Conservation (phyloP, 768 basidiomycete species). For the Aureoboletus auriporus region DNA sequence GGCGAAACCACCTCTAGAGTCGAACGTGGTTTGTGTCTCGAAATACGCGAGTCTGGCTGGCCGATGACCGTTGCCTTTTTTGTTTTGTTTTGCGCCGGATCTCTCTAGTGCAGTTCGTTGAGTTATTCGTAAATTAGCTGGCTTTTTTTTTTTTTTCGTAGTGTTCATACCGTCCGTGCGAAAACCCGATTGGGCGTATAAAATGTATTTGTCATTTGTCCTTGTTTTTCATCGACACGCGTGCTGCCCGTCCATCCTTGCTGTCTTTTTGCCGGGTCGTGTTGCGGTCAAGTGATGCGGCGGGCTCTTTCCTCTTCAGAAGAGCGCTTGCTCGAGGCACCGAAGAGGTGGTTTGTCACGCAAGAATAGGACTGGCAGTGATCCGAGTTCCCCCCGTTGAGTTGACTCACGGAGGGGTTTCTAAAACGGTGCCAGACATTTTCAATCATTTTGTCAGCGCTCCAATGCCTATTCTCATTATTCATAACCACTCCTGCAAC, state of each 20-base stretch:
- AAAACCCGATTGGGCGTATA: constrained; percentile 2
- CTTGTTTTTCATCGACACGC: constrained; percentile 2
- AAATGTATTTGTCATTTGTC: background rate
- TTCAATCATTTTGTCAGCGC: background rate
- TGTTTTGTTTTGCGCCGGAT: constrained; percentile 3
- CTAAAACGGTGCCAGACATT: constrained; percentile 19
- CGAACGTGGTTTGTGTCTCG: constrained; percentile 19
- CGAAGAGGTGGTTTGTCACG: constrained; percentile 30
- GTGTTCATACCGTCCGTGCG: constrained; percentile 16
- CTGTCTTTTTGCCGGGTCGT: constrained; percentile 5
- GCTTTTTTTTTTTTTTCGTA: background rate
- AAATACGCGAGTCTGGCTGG: constrained; percentile 31
- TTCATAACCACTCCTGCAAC: constrained; percentile 9
- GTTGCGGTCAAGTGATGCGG: constrained; percentile 8
- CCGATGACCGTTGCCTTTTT: constrained; percentile 15
- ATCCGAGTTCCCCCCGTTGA: background rate
- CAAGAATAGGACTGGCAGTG: constrained; percentile 15
- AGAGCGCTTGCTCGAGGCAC: constrained; percentile 22
- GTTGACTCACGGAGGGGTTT: background rate
- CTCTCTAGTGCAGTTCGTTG: no score
- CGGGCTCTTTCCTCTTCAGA: constrained; percentile 26
- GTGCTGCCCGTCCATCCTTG: constrained; percentile 16
- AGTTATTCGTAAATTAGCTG: constrained; percentile 26
- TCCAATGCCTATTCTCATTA: constrained; percentile 15
- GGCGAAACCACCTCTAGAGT: constrained; percentile 5